Evolutionary conservation across 2,329 filamentous ascomycete genomes (phyloP).

Genomic region (Monosporascus sp.): DNA sequence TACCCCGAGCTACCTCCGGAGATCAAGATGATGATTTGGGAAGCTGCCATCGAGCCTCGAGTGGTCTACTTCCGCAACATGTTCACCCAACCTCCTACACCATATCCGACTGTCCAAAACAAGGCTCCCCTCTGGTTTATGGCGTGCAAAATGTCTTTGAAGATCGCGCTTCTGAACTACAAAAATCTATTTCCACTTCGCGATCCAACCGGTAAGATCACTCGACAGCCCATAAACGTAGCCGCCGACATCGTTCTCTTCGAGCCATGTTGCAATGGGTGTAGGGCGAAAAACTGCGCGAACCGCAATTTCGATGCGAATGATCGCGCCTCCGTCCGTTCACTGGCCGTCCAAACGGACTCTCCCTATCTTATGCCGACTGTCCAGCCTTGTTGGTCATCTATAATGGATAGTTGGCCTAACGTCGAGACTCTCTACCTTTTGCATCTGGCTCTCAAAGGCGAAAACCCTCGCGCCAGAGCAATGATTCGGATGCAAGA

Average conservation of each 20-base stretch:
- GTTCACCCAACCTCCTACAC: slow-evolving; percentile 3
- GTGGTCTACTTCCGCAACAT: slow-evolving; percentile 23
- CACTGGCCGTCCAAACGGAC: slow-evolving; percentile 23
- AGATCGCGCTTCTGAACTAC: slow-evolving; percentile 16
- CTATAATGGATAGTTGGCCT: slow-evolving; percentile 21
- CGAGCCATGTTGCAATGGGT: slow-evolving; percentile 26
- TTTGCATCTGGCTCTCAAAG: slow-evolving; percentile 19
- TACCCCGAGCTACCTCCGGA: slow-evolving; percentile 20
- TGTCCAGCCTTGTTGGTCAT: slow-evolving; percentile 21
- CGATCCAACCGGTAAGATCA: neutral
- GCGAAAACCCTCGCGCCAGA: slow-evolving; percentile 16
- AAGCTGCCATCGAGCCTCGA: slow-evolving; percentile 20
- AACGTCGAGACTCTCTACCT: slow-evolving; percentile 25
- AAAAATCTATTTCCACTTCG: slow-evolving; percentile 16
- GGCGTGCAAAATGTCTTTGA: slow-evolving; percentile 12
- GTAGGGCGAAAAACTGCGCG: slow-evolving; percentile 22
- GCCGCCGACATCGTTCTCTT: slow-evolving; percentile 22
- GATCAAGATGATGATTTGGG: slow-evolving; percentile 25
- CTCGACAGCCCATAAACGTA: slow-evolving; percentile 17
- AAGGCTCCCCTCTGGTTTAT: slow-evolving; percentile 21
- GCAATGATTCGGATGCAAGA: slow-evolving; percentile 22
- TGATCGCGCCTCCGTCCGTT: slow-evolving; percentile 19
- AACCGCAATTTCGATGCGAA: slow-evolving; percentile 18
- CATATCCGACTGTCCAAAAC: slow-evolving; percentile 16
- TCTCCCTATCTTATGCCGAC: slow-evolving; percentile 11